phyloP scores from a whole-genome alignment of 352 stramenopile genomes.

The Phytophthora boehmeriae region DNA sequence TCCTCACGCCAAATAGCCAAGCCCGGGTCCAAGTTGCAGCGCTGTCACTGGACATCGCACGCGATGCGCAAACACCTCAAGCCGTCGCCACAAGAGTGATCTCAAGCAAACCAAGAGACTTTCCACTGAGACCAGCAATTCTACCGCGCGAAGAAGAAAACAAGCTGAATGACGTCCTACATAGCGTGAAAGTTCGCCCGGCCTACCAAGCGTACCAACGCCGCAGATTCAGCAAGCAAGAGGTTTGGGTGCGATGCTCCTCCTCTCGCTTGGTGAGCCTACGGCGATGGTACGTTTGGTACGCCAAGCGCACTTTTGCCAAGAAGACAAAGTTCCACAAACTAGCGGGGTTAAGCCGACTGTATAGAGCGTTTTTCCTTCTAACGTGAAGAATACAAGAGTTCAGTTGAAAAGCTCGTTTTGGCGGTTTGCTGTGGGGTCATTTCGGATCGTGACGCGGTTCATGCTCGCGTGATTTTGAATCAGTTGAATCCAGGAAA shows the following conservation, averaged over 20 bases:
- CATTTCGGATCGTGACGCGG: neutral
- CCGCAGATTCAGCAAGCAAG: constrained; percentile 24
- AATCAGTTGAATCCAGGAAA: neutral
- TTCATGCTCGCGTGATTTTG: constrained; percentile 6
- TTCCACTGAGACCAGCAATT: neutral
- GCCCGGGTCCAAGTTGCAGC: too few species aligned
- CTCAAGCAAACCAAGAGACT: neutral
- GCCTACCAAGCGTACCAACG: constrained; percentile 40
- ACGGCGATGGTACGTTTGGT: constrained; percentile 35
- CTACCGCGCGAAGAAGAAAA: neutral
- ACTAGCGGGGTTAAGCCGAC: neutral
- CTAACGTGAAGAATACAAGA: neutral
- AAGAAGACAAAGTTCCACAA: neutral
- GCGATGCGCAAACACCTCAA: too few species aligned
- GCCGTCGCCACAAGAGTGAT: neutral
- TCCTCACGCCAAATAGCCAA: too few species aligned
- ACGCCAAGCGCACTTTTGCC: constrained; percentile 23
- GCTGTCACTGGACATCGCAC: too few species aligned
- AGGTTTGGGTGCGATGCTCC: neutral
- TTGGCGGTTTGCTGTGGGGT: neutral
- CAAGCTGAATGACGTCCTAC: neutral
- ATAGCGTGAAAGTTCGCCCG: constrained; percentile 18
- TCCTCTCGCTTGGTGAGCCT: constrained; percentile 18
- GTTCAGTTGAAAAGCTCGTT: neutral
- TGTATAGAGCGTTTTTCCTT: neutral